phyloP scores from a whole-genome alignment of 1,139 yeast genomes.

The Hyphopichia wangnamkhiaoensis region DNA sequence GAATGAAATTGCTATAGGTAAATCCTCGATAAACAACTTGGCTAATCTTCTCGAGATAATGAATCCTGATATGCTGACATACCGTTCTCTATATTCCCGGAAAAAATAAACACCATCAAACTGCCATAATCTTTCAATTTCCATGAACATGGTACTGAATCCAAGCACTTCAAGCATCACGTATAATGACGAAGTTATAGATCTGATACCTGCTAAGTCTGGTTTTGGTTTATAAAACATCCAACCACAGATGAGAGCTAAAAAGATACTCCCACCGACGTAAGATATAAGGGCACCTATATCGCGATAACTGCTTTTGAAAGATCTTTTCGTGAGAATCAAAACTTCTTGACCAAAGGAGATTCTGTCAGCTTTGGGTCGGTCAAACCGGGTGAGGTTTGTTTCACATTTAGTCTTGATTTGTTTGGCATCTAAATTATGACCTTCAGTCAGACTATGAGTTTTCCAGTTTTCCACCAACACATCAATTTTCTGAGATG shows the following conservation, averaged over 20 bases:
- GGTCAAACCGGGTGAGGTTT: slow-evolving; percentile 25
- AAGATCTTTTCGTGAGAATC: slow-evolving; percentile 58
- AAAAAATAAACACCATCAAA: slow-evolving; percentile 70
- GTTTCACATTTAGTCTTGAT: slow-evolving; percentile 17
- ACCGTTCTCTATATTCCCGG: slow-evolving; percentile 73
- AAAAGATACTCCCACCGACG: slow-evolving; percentile 52
- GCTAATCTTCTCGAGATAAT: slow-evolving; percentile 67
- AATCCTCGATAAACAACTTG: slow-evolving; percentile 67
- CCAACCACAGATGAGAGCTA: slow-evolving; percentile 74
- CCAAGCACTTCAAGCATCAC: slow-evolving; percentile 67
- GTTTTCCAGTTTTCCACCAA: slow-evolving; percentile 55
- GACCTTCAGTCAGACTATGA: slow-evolving; percentile 5
- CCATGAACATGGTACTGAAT: slow-evolving; percentile 68
- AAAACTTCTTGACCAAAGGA: slow-evolving; percentile 46
- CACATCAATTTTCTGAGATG: slow-evolving; percentile 44
- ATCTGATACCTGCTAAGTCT: slow-evolving; percentile 66
- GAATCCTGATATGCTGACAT: slow-evolving; percentile 67
- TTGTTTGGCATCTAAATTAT: slow-evolving; percentile 2
- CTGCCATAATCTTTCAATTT: slow-evolving; percentile 69
- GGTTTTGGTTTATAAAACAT: slow-evolving; percentile 67
- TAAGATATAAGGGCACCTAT: slow-evolving; percentile 55
- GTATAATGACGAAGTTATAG: slow-evolving; percentile 64
- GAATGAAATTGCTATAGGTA: slow-evolving; percentile 61
- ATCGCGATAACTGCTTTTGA: slow-evolving; percentile 60
- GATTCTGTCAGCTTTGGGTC: slow-evolving; percentile 28